Base-by-base conservation (phyloP, 805 yeast genomes). In the Lachancea cidri region DNA sequence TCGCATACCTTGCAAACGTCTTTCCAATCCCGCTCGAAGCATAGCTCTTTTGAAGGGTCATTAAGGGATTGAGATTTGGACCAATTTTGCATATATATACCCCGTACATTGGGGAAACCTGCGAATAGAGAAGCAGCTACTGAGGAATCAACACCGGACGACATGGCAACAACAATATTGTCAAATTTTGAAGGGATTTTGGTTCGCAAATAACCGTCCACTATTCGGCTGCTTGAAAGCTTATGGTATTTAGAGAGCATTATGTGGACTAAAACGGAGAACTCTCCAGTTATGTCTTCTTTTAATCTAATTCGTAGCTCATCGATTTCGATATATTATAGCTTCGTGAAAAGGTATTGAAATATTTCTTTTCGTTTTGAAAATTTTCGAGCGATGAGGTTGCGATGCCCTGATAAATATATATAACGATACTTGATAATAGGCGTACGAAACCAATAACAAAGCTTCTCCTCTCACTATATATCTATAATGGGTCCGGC, bases 41-140 rank as follows among this genome's bases (percentile, higher is more conserved):
- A 89, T 3, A 53, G 46, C 17, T 52, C 57, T 42, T 74, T 69
- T 4, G 79, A 72, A 0, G 75, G 68, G 53, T 61, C 49, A 15
- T 43, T 47, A 9, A 46, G 9, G 11, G 57, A 45, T 33, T 52
- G 53, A 9, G 54, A 39, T 39, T 73, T 72, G 1, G 79, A 70
- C 97, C 97, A 93, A 65, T 93, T 93, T 31, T 87, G 84, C 98
- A 93, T 93, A 63, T 85, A 91, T 1, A 93, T 71, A 0, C 97
- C 98, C 34, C 72, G 63, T 2, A 85, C 93, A 35, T 83, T 77
- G 2, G 67, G 66, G 50, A 72, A 76, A n/a, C 68, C 62, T 5
- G 86, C 68, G 50, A 71, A 79, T 45, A 85, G 42, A 0, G 84
- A 79, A 0, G 98, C 97, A 2, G 84, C 76, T 1, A 89, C 87